A percentile compares a stretch with the other conserved stretches of the same genome.
phyloP scores from a whole-genome alignment of 2,329 filamentous ascomycete genomes.

The Chaetomium globosum region DNA sequence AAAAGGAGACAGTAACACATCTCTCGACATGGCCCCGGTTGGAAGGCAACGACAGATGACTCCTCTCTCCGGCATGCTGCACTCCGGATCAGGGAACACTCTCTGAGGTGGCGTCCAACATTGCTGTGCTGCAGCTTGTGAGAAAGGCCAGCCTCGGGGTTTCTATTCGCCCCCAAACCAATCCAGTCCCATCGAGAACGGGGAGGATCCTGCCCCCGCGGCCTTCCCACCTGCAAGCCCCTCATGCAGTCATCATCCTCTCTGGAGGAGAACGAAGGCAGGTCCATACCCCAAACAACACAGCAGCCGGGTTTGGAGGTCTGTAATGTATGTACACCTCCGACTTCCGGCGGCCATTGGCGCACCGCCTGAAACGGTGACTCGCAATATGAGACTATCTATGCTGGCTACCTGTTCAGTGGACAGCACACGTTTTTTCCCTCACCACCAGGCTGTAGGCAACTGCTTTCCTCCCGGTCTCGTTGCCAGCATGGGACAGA shows the following conservation, averaged over 20 bases:
- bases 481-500: not conserved
- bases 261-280: not conserved
- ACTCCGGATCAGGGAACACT: constrained; percentile 6
- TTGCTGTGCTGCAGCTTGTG: constrained; percentile 1
- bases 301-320: not conserved
- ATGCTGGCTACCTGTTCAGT: constrained; percentile 1
- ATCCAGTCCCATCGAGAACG: not conserved
- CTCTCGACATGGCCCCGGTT: not conserved
- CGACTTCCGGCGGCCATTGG: not conserved
- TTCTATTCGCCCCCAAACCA: constrained; percentile 5
- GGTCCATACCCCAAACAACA: not conserved
- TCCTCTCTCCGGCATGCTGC: constrained; percentile 1
- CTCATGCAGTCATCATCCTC: constrained; percentile 22
- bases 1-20: constrained; percentile 3
- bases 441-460: not conserved
- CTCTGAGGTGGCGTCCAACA: constrained; percentile 12
- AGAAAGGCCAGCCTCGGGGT: not conserved
- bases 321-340: not conserved
- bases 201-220: constrained; percentile 7
- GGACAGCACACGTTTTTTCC: not conserved
- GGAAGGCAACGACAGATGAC: constrained; percentile 13
- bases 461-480: not conserved
- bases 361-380: constrained; percentile 5
- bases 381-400: not conserved
- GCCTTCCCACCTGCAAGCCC: constrained; percentile 14